Percentiles rank a stretch among this genome's conserved stretches.
These are phyloP conservation scores for Trametes pubescens DNA, from an alignment of 1,284 basidiomycete genomes.

Conservation along the genomic window DNA sequence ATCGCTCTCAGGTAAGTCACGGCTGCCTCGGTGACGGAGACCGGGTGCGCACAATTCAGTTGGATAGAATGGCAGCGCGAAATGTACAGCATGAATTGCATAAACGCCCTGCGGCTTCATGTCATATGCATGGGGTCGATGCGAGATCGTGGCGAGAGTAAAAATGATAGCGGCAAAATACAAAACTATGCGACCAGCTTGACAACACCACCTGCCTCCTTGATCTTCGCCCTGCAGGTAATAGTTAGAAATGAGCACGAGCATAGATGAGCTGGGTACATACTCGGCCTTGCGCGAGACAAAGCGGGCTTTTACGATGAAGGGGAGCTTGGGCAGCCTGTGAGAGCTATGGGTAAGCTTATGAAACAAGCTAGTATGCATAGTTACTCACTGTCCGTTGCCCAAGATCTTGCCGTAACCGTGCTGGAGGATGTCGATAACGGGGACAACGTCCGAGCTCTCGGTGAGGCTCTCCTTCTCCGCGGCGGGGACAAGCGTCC, in stretches of 20 bases:
- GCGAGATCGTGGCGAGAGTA: slow-evolving; percentile 30
- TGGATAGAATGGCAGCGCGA: slow-evolving; percentile 3
- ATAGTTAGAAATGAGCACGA: slow-evolving; percentile 14
- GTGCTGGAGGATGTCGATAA: slow-evolving; percentile 87
- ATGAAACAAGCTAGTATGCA: background rate
- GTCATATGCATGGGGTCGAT: slow-evolving; percentile 45
- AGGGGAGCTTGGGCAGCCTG: slow-evolving; percentile 83
- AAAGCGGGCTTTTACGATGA: slow-evolving; percentile 96
- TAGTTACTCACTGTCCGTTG: slow-evolving; percentile 75
- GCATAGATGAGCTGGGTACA: slow-evolving; percentile 43
- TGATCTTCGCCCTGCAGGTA: slow-evolving; percentile 75
- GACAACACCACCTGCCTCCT: slow-evolving; percentile 94
- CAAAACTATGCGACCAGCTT: slow-evolving; percentile 83
- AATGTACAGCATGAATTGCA: slow-evolving; percentile 42
- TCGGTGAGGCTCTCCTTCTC: slow-evolving; percentile 79
- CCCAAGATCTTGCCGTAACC: slow-evolving; percentile 95
- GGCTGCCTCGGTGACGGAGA: background rate
- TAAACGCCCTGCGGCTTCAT: slow-evolving; percentile 41
- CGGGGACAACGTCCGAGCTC: slow-evolving; percentile 83
- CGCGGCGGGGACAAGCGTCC: slow-evolving; percentile 80
- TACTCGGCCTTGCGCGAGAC: slow-evolving; percentile 91
- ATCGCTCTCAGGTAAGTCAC: background rate
- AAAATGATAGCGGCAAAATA: slow-evolving; percentile 38
- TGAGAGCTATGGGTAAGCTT: background rate
- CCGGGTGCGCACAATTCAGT: background rate